Conservation (phyloP, 768 basidiomycete genomes). For the Gloeopeniophorella convolvens region DNA sequence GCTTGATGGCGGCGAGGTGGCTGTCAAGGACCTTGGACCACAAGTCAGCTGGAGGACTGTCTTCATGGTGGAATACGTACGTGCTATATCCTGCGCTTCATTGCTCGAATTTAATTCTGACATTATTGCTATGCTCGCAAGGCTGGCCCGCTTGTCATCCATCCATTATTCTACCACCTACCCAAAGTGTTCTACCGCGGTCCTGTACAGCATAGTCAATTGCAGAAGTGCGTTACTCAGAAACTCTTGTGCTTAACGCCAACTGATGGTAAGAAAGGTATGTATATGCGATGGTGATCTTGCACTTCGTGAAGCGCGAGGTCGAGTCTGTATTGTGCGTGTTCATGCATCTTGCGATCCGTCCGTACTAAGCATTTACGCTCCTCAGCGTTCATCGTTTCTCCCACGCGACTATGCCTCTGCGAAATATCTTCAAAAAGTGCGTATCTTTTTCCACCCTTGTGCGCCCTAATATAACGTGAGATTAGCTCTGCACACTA, state of each 20-base stretch:
- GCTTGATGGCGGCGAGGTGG: constrained; percentile 53
- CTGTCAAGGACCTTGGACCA: constrained; percentile 85
- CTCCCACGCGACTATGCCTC: constrained; percentile 92
- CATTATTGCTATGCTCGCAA: too few relatives aligned
- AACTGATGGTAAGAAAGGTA: constrained; percentile 36
- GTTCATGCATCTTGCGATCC: not conserved
- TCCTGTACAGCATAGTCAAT: constrained; percentile 60
- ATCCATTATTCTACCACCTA: constrained; percentile 76
- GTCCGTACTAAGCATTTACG: not conserved
- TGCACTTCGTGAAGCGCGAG: constrained; percentile 90
- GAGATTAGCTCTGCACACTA: constrained; percentile 80
- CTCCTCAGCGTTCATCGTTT: constrained; percentile 83
- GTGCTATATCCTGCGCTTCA: constrained; percentile 27
- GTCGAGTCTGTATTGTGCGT: constrained; percentile 84
- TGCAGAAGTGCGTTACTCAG: constrained; percentile 56
- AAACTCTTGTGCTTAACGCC: not conserved
- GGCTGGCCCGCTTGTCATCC: constrained; percentile 85
- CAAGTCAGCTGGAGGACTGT: constrained; percentile 88
- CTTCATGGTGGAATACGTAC: constrained; percentile 91
- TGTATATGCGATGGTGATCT: constrained; percentile 66
- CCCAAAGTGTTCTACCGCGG: constrained; percentile 64
- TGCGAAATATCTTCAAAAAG: constrained; percentile 86
- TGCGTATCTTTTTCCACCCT: constrained; percentile 30
- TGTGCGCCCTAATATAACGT: not conserved
- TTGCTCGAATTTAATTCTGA: not conserved